Evolutionary conservation across 441 rosid genomes (phyloP).

Genomic region (Dalechampia spathulata): DNA sequence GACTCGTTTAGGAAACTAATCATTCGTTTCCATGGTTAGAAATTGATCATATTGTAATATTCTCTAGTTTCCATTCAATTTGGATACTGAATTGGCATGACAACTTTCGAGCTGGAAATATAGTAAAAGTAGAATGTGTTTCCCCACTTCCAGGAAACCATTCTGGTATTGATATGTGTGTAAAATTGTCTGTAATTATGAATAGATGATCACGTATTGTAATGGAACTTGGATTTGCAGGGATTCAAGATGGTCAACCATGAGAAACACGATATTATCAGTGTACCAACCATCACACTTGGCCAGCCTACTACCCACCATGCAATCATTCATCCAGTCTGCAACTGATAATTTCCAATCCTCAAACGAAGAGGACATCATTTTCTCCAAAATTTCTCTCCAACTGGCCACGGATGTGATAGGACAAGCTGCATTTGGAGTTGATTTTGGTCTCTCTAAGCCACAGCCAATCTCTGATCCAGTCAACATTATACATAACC

Average conservation of each 20-base stretch:
- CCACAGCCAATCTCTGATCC: constrained; percentile 25
- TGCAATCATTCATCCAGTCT: constrained; percentile 59
- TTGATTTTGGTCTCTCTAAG: constrained; percentile 67
- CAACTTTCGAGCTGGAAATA: too few relatives aligned
- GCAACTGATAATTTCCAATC: constrained; percentile 51
- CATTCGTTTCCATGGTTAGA: background rate
- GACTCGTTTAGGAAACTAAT: background rate
- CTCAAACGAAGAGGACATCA: constrained; percentile 31
- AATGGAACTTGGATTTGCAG: constrained; percentile 26
- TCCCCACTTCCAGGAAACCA: too few relatives aligned
- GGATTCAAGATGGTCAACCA: constrained; percentile 81
- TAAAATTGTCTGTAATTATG: background rate
- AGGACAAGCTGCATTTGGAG: constrained; percentile 94
- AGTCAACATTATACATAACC: background rate
- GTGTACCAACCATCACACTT: constrained; percentile 94
- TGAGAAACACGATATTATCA: constrained; percentile 82
- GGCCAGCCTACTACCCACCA: constrained; percentile 68
- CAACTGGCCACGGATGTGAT: constrained; percentile 78
- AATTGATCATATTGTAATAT: too few relatives aligned
- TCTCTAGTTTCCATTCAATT: too few relatives aligned
- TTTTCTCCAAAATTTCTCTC: constrained; percentile 71
- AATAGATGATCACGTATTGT: background rate
- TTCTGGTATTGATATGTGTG: too few relatives aligned
- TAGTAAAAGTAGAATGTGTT: too few relatives aligned
- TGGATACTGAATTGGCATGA: too few relatives aligned